Base-by-base conservation (phyloP, 2,329 filamentous ascomycete species). In the Epichloe aotearoae region DNA sequence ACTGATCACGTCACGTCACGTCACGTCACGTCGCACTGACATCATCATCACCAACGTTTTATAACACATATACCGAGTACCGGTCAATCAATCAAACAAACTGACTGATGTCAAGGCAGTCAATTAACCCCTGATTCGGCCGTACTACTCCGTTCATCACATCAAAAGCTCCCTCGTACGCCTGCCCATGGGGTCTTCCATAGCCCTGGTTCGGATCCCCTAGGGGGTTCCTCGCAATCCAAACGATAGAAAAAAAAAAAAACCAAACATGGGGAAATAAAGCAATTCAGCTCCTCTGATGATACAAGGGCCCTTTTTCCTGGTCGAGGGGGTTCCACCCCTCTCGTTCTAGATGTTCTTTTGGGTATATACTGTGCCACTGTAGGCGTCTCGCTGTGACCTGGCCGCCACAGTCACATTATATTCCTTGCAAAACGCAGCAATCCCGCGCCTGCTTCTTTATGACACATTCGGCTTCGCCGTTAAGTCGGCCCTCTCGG, bases 271-370 rank as follows among this genome's bases (percentile, higher is more conserved):
- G 30, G 30, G 30, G 10, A 10, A 11, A 30, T 15, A 30, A 30
- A 39, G 7, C 33, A 34, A 50, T 26, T 8, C 37, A 17, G 48
- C 14, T 37, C 12, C 36, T 50, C 42, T 50, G 30, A 30, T 45
- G 20, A 14, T 14, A 19, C 30, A 30, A 30, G 42, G 17, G 26
- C 46, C 14, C 23, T 36, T 48, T 48, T 36, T 34, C 17, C 23
- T 30, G 10, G 7, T n/a, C 3, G 12, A 6, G 26, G 26, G 26
- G n/a, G 37, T 17, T 44, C 19, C 46, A 11, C 30, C 40, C 40
- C 45, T 51, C 34, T 39, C 30, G 10, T n/a, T 52, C 36, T 52
- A 52, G 49, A 34, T 41, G 14, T 26, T 51, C 48, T 26, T 42
- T 36, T 41, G 40, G 40, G 48, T 53, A 48, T 53, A 50, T 51